These are phyloP conservation scores for Eucalyptus albens DNA, from an alignment of 345 rosid genomes.

Conservation along the genomic window DNA sequence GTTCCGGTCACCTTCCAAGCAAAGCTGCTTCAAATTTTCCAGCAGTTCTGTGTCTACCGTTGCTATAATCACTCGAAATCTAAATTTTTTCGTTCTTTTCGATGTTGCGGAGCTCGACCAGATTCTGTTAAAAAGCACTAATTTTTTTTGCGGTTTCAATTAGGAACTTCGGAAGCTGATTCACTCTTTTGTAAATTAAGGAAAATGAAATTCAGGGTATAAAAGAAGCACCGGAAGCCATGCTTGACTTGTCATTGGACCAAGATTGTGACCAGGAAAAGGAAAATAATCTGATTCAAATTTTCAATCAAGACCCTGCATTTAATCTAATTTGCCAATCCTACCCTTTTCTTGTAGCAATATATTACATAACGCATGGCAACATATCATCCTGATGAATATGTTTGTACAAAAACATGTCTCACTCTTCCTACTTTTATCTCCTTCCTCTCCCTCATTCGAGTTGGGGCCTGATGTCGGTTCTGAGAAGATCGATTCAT, in stretches of 20 bases:
- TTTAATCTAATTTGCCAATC: neutral
- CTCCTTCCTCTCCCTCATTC: neutral
- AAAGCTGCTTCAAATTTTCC: constrained; percentile 4
- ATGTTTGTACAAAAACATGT: neutral
- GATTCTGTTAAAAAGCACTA: neutral
- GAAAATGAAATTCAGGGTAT: neutral
- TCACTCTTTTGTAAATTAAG: neutral
- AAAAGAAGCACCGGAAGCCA: neutral
- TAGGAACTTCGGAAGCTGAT: neutral
- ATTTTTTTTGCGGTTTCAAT: neutral
- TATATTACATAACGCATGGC: neutral
- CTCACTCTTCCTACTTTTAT: neutral
- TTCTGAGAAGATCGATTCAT: neutral
- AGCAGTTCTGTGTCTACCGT: constrained; percentile 17
- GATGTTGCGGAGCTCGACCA: neutral
- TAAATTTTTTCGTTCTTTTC: no score
- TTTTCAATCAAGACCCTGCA: neutral
- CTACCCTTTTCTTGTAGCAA: neutral
- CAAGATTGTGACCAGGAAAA: no score
- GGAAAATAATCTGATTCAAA: neutral
- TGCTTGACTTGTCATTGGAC: neutral
- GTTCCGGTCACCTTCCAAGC: constrained; percentile 30
- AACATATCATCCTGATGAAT: neutral
- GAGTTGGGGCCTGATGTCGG: neutral
- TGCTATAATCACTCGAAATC: neutral